Evolutionary conservation across 148 eudicot genomes (phyloP).

Genomic region (Vaccinium vitisidaea): DNA sequence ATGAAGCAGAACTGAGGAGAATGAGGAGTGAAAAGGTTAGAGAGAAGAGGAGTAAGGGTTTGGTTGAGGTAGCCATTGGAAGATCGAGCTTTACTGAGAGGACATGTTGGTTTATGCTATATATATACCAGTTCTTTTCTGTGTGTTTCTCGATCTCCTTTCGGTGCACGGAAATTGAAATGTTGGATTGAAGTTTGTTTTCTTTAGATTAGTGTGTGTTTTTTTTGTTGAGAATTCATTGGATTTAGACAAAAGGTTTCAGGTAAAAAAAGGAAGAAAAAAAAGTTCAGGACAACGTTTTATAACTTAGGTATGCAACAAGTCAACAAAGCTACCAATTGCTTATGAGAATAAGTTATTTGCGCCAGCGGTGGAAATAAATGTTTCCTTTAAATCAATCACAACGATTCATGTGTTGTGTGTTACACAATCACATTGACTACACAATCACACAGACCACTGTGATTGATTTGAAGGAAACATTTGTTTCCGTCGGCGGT

Average conservation of each 20-base stretch:
- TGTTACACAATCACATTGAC: no score
- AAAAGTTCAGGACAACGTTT: background rate
- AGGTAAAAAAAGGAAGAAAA: no score
- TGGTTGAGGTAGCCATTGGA: constrained; percentile 61
- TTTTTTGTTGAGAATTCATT: no score
- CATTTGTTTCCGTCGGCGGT: no score
- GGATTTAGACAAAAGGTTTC: no score
- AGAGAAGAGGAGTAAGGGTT: constrained; percentile 25
- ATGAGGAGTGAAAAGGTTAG: constrained; percentile 25
- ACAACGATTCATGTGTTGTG: no score
- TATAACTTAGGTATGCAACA: background rate
- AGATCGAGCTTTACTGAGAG: constrained; percentile 14
- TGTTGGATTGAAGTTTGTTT: no score
- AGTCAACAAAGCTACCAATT: background rate
- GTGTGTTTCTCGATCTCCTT: background rate
- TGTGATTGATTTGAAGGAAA: no score
- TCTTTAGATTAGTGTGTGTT: no score
- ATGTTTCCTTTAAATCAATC: no score
- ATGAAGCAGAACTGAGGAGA: constrained; percentile 21
- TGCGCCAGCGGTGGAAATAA: no score
- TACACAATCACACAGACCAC: no score
- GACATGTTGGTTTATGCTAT: background rate
- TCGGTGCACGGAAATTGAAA: background rate
- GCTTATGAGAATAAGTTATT: background rate
- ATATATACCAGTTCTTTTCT: background rate